Conservation (phyloP, 345 rosid genomes). For the Ceriops tagal region DNA sequence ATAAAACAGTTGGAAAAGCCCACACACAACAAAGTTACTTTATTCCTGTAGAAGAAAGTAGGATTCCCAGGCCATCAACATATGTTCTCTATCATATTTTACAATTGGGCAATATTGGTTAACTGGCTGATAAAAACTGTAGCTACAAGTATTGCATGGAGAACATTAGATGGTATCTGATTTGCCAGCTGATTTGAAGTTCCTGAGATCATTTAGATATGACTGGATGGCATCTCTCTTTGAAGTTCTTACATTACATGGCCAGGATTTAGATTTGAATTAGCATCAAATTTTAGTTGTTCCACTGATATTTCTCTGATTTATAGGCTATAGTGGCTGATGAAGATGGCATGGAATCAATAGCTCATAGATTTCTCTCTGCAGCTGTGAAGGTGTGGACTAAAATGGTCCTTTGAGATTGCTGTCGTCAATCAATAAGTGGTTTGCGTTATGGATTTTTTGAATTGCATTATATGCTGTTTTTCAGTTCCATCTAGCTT, state of each 20-base stretch:
- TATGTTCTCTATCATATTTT: no score
- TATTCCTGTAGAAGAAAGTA: no score
- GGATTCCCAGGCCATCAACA: no score
- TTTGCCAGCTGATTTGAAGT: background rate
- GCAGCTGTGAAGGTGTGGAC: conserved; percentile 79
- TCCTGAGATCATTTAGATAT: background rate
- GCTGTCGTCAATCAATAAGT: background rate
- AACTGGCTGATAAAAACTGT: no score
- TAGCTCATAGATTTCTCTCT: conserved; percentile 87
- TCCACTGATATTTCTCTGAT: background rate
- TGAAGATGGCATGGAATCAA: conserved; percentile 98
- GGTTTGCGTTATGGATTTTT: background rate
- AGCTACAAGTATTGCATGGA: background rate
- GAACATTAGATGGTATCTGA: background rate
- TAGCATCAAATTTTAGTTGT: background rate
- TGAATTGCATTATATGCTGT: background rate
- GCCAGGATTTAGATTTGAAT: background rate
- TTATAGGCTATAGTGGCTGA: conserved; percentile 77
- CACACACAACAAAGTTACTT: no score
- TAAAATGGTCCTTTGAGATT: background rate
- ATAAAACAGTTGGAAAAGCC: no score
- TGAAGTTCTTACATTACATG: background rate
- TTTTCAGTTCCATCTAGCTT: background rate
- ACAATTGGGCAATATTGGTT: no score
- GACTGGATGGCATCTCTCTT: background rate